Base-by-base conservation (phyloP, 306 rosid species). In the Rubus parviflorus region DNA sequence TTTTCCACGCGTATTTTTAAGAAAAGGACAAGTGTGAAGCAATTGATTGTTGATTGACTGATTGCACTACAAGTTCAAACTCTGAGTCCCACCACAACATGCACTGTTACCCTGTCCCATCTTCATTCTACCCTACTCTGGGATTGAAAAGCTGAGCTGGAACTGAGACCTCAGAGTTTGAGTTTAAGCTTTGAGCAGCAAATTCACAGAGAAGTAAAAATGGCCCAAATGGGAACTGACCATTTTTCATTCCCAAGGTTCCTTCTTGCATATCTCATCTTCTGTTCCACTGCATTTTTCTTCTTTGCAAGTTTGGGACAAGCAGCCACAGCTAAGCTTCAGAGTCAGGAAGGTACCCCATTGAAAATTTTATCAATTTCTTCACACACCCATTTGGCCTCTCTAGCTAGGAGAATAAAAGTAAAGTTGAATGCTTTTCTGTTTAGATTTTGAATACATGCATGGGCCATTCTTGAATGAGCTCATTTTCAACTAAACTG, bases 261-360 rank as follows among this genome's bases (percentile, higher is more conserved):
- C 35, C 64, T 86, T 48, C 54, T 80, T 67, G 8, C 80, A 7
- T 77, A 78, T 74, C 84, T 90, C 74, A 25, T 88, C 52, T 70
- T 87, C 52, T 70, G 47, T 51, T 83, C 78, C 72, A 77, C 77
- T 70, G 40, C 89, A 57, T 74, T 73, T 3, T 14, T 85, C 75
- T 73, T 68, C 75, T 70, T 82, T 62, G 71, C 84, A 47, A 75
- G 77, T 47, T 79, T 75, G 22, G 86, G 85, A 74, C 78, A 76
- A 25, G 86, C 87, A 38, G 86, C 89, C 76, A 80, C 86, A 30
- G 83, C 86, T n/a, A 89, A 86, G 85, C 94, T 91, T 78, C 84
- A 70, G 60, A 58, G 5, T 51, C 48, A 75, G n/a, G 96, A 90
- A 83, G 91, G 93, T 90, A 85, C 25, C 38, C 35, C 48, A 4